Percentiles rank a stretch among this genome's conserved stretches.
phyloP scores from a whole-genome alignment of 768 basidiomycete genomes.

The Termitomyces sp. region DNA sequence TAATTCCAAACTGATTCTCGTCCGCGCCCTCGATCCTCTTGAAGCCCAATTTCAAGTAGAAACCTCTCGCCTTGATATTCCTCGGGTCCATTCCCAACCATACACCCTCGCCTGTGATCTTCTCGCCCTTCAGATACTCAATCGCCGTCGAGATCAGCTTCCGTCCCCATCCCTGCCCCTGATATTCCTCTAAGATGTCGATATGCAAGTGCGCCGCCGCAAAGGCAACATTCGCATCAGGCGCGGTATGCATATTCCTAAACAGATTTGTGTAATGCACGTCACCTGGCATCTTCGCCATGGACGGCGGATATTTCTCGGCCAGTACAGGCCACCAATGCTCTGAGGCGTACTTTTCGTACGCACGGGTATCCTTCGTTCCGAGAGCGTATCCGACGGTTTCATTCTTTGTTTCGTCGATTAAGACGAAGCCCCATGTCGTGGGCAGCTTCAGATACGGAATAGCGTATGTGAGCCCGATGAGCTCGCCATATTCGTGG shows the following conservation, averaged over 20 bases:
- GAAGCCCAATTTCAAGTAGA: conserved; percentile 65
- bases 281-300: conserved; percentile 37
- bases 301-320: conserved; percentile 43
- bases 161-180: conserved; percentile 68
- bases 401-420: conserved; percentile 35
- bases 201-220: conserved; percentile 77
- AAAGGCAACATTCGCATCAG: conserved; percentile 53
- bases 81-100: conserved; percentile 68
- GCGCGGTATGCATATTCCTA: conserved; percentile 36
- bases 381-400: conserved; percentile 73
- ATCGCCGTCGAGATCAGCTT: conserved; percentile 54
- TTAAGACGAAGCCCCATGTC: conserved; percentile 73
- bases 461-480: conserved; percentile 68
- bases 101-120: conserved; percentile 39
- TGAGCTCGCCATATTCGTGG: conserved; percentile 60
- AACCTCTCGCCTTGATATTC: conserved; percentile 54
- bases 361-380: conserved; percentile 60
- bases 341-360: conserved; percentile 47
- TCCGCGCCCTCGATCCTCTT: conserved; percentile 47
- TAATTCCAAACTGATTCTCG: conserved; percentile 48
- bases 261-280: conserved; percentile 35
- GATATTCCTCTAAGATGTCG: conserved; percentile 62
- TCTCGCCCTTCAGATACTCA: conserved; percentile 42
- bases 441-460: conserved; percentile 68
- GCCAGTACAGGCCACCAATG: conserved; percentile 67